Evolutionary conservation across 2,329 filamentous ascomycete genomes (phyloP), one percentile per base, ranked within the genome.

Genomic region (Aspergillus persii): DNA sequence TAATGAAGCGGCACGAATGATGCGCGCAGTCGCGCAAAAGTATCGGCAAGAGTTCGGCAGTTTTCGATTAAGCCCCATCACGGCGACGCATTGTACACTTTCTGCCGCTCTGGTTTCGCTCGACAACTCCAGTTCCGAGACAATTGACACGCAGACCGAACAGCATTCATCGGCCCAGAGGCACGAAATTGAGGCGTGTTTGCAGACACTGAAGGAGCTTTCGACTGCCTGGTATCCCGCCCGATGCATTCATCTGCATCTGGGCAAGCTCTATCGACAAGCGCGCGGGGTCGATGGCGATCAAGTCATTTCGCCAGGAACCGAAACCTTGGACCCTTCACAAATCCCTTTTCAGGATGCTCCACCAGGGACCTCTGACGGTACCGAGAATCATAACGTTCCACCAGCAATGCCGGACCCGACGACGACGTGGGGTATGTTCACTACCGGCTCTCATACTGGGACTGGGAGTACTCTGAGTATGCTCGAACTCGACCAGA

Each of bases 51-150:
- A 53, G 2, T 76, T 74, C 55, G 74, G 74, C 31, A 69, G 68
- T 36, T 76, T 76, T 61, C 72, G 63, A 29, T 59, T 58, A 12
- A 75, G 73, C 47, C 73, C 74, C 3, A 67, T 77, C 1, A 70
- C 74, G 1, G 69, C 74, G 0, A 76, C 72, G 1, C 70, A 77
- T 54, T 76, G 71, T 59, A 71, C 67, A 3, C 61, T 76, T 5
- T 76, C 71, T 0, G 72, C 71, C 1, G 69, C 70, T 2, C 47
- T 75, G 23, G 66, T 72, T 1, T 36, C 61, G 8, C 50, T 61
- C 11, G 48, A 57, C 6, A 41, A 41, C n/a, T 41, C 15, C 36
- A 41, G 0, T 4, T 41, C 12, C 7, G 36, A 41, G 7, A 4
- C 6, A n/a, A 5, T 15, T 5, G 36, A 12, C 36, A 41, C 12